phyloP scores from a whole-genome alignment of 306 rosid species.

The Quercus gilva region DNA sequence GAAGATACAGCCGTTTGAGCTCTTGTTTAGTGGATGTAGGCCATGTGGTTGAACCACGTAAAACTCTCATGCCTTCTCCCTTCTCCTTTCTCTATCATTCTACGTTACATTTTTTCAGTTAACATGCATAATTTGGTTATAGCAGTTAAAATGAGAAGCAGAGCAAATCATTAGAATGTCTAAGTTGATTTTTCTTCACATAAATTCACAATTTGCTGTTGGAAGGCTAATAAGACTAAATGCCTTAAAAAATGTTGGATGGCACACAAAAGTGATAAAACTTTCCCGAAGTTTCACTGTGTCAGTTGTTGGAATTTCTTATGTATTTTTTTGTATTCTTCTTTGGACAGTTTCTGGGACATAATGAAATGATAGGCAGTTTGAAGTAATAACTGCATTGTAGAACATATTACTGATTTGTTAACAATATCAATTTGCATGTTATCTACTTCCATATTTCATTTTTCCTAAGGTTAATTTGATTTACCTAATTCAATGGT shows the following conservation, averaged over 20 bases:
- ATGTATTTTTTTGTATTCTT: not conserved
- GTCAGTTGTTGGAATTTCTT: not conserved
- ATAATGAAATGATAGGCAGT: not conserved
- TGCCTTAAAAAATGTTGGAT: not conserved
- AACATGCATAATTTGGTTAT: not conserved
- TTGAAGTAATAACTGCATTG: not conserved
- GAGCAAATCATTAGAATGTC: not conserved
- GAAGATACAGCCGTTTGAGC: no score
- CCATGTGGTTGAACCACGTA: no score
- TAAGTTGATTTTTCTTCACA: not conserved
- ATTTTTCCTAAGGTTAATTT: slow-evolving; percentile 1
- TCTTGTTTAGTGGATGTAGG: no score
- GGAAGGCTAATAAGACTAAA: not conserved
- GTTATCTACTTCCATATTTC: not conserved
- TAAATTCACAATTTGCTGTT: not conserved
- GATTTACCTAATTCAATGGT: slow-evolving; percentile 9
- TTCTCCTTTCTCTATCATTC: no score
- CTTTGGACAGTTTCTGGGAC: not conserved
- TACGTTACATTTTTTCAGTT: no score
- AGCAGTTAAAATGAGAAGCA: not conserved
- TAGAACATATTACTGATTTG: not conserved
- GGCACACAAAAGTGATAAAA: not conserved
- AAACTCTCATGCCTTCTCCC: no score
- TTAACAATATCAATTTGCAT: not conserved
- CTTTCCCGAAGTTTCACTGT: not conserved